Base-by-base conservation (phyloP, 2,329 filamentous ascomycete genomes). In the Xylariaceae sp. region DNA sequence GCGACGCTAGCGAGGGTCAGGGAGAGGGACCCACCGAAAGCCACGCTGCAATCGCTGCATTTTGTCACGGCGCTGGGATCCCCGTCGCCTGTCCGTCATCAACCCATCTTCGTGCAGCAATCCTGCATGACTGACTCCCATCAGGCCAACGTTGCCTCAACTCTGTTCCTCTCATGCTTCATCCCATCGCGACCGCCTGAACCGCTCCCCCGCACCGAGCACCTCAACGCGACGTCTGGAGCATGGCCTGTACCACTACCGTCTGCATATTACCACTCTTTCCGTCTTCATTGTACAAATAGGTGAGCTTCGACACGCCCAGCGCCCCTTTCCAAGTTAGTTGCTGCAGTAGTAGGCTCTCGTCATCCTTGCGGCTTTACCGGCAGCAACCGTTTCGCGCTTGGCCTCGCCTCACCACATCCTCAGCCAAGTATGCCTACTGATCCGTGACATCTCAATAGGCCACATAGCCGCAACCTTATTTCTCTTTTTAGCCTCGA, bases 201-300 rank as follows among this genome's bases (percentile, higher is more conserved):
- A 47, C 43, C n/a, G 19, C 38, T 47, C 41, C 12, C 33, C 55
- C 48, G 47, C 53, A 31, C 42, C 43, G 16, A 13, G 7, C 22
- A 28, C 22, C 31, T 11, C 47, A 47, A 52, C 49, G 45, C 36
- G 18, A 47, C 22, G 43, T 42, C 45, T 60, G 48, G 61, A 61
- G 60, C 51, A 58, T 65, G 54, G 55, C 58, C 54, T 64, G 60
- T 63, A 65, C 53, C 57, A 60, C 52, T 50, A 57, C 40, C 22
- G 7, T 28, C 22, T 28, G 22, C 22, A 28, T 7, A 28, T 44
- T 54, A 33, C 46, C 46, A 55, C 51, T 45, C 51, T 50, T 52
- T 28, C 56, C 43, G 51, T 54, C 60, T 50, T 57, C 54, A 55
- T 56, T 66, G 63, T 64, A 64, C 63, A 63, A 61, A 58, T 61